Base-by-base conservation (phyloP, 441 rosid genomes). In the Melastoma candidum region DNA sequence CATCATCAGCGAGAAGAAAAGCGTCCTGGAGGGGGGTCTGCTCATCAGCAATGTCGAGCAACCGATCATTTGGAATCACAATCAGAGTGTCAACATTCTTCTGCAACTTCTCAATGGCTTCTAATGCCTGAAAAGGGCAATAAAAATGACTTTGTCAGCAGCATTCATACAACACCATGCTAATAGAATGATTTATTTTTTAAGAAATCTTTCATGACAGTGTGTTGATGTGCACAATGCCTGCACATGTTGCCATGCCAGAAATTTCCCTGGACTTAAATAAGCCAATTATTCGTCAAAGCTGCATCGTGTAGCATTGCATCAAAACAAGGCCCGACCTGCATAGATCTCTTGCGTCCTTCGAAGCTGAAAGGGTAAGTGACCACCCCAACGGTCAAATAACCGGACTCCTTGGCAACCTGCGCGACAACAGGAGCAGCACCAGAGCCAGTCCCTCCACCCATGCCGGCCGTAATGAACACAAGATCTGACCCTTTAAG, bases 381-480 rank as follows among this genome's bases (percentile, higher is more conserved):
- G 56, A 92, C 96, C 63, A 88, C 98, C 60, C 98, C 98, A 65
- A 92, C 98, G 44, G 96, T 92, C 72, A 92, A 76, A 64, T 88
- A 88, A 44, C 97, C 98, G 14, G 94, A 93, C 45, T 92, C 98
- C 61, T 79, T 92, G 3, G 95, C 60, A 59, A 92, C 82, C 73
- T 84, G 96, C 53, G 96, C 98, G 26, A 92, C 95, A 22, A 92
- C 94, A 17, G 98, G 98, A 29, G 98, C 98, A 82, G 98, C 98
- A 63, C 98, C 98, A 8, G 98, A 92, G 5, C 98, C 98, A 27
- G 98, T 92, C 26, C 98, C 98, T 67, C 98, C 98, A 70, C 98
- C 98, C 96, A 92, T 92, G 67, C 98, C 98, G 39, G 96, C 95
- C 13, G 98, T 85, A 49, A 92, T 74, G 71, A 92, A 92, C 73